Conservation (phyloP, 805 yeast genomes). For the Kockiozyma suomiensis region DNA sequence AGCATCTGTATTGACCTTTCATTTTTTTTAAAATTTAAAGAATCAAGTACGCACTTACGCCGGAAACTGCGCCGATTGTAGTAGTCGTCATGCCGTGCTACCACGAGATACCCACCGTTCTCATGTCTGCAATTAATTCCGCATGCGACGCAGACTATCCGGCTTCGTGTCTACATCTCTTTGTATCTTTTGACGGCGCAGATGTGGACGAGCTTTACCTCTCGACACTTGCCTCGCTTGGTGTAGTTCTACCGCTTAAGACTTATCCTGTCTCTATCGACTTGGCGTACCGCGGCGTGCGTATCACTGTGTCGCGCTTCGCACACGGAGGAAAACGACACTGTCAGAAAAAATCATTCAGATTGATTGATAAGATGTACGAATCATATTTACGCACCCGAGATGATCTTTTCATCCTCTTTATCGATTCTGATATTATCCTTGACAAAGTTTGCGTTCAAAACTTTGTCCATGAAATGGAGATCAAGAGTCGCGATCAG, state of each 20-base stretch:
- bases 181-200: constrained; percentile 30
- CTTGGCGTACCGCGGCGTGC: constrained; percentile 18
- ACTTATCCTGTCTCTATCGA: constrained; percentile 27
- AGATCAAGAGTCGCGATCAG: constrained; percentile 11
- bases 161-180: constrained; percentile 22
- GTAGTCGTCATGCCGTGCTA: constrained; percentile 33
- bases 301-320: constrained; percentile 30
- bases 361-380: constrained; percentile 26
- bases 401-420: constrained; percentile 29
- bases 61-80: constrained; percentile 27
- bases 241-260: constrained; percentile 17
- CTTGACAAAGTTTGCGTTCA: constrained; percentile 26
- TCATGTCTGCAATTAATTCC: constrained; percentile 28
- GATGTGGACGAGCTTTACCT: constrained; percentile 28
- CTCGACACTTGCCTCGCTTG: constrained; percentile 23
- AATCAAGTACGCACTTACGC: not conserved
- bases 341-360: constrained; percentile 29
- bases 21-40: no score
- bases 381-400: constrained; percentile 3
- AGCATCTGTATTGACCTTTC: not conserved
- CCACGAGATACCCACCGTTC: constrained; percentile 26
- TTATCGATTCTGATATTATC: constrained; percentile 30
- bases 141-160: constrained; percentile 30
- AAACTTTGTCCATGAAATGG: constrained; percentile 27
- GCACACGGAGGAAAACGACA: constrained; percentile 32